Percentiles rank a stretch among this genome's conserved stretches.
phyloP scores from a whole-genome alignment of 2,329 filamentous ascomycete genomes.

The Diaporthe nobilis region DNA sequence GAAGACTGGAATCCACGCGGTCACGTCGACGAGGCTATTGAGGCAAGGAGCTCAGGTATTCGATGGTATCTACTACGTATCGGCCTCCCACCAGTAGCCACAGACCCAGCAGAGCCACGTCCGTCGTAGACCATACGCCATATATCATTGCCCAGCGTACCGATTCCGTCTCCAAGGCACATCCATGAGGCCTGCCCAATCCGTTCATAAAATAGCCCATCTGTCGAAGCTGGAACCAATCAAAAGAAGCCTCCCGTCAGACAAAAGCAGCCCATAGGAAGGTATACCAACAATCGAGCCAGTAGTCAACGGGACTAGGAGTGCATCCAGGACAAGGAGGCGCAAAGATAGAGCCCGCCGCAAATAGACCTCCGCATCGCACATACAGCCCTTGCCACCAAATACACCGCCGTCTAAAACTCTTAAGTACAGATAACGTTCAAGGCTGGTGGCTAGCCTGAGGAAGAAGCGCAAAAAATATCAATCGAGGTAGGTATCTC shows the following conservation, averaged over 20 bases:
- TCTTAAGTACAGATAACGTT: slow-evolving; percentile 20
- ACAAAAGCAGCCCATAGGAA: not conserved
- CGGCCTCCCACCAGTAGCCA: not conserved
- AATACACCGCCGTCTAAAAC: slow-evolving; percentile 27
- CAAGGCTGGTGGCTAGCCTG: not conserved
- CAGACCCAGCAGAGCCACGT: not conserved
- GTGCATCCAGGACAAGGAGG: not conserved
- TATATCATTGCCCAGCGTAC: slow-evolving; percentile 4
- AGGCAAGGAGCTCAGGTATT: slow-evolving; percentile 18
- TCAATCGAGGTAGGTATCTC: slow-evolving; percentile 36
- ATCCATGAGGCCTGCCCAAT: not conserved
- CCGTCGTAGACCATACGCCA: slow-evolving; percentile 4
- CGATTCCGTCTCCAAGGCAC: not conserved
- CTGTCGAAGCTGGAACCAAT: not conserved
- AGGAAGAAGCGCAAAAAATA: not conserved
- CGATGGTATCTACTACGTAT: slow-evolving; percentile 21
- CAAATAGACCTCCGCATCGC: not conserved
- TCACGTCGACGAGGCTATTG: not conserved
- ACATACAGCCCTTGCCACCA: not conserved
- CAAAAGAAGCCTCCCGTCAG: slow-evolving; percentile 1
- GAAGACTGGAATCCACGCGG: too few relatives aligned
- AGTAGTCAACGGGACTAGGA: not conserved
- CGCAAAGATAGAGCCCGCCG: not conserved
- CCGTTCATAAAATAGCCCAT: not conserved
- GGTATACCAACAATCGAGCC: not conserved